Conservation (phyloP, 441 rosid genomes). For the Erodium moschatum region DNA sequence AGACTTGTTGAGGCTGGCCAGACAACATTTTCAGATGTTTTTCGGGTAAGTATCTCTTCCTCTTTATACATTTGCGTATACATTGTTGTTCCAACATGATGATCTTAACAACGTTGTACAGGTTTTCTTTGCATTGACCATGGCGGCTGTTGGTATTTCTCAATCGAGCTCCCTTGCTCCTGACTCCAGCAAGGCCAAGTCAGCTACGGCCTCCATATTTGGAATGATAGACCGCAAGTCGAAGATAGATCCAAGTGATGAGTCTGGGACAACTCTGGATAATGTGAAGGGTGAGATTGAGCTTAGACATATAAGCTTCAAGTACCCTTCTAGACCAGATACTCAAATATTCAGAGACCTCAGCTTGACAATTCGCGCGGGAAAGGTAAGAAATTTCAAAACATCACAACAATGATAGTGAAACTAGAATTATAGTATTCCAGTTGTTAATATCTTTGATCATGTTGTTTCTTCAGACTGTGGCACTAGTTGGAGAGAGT, state of each 20-base stretch:
- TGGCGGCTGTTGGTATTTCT: conserved; percentile 49
- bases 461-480: conserved; percentile 36
- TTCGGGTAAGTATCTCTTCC: conserved; percentile 34
- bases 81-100: neutral
- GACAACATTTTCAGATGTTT: conserved; percentile 49
- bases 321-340: conserved; percentile 51
- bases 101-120: conserved; percentile 15
- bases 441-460: neutral
- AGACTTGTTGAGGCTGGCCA: conserved; percentile 42
- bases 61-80: neutral
- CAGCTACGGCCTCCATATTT: conserved; percentile 52
- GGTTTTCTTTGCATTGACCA: conserved; percentile 63
- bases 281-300: conserved; percentile 42
- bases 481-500: conserved; percentile 87
- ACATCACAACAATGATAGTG: too few relatives aligned
- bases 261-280: conserved; percentile 34
- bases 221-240: conserved; percentile 48
- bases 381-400: conserved; percentile 36
- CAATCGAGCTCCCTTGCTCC: conserved; percentile 54
- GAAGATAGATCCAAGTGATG: conserved; percentile 46
- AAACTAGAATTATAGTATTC: too few relatives aligned
- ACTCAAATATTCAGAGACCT: conserved; percentile 47
- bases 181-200: conserved; percentile 47
- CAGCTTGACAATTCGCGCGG: conserved; percentile 44
- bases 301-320: conserved; percentile 49